Conservation (phyloP, 345 rosid genomes). For the Eucalyptus cloeziana region DNA sequence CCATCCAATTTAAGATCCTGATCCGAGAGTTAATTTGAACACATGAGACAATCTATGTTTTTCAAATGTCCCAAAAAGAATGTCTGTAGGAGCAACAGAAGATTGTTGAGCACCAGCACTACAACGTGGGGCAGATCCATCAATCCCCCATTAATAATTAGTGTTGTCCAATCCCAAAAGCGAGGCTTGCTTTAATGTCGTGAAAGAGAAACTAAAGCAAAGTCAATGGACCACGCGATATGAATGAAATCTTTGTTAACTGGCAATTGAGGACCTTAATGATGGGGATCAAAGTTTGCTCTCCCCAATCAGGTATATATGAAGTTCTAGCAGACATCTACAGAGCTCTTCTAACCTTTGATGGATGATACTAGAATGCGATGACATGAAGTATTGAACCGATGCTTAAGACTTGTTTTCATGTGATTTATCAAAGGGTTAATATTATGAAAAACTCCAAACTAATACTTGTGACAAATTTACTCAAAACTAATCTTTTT, state of each 20-base stretch:
- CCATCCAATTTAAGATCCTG: neutral
- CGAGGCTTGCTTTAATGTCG: neutral
- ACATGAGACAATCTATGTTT: neutral
- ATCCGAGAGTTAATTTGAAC: neutral
- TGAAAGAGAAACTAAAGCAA: neutral
- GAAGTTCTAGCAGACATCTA: neutral
- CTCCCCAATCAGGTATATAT: neutral
- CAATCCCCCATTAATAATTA: neutral
- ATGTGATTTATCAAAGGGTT: neutral
- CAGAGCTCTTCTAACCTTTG: neutral
- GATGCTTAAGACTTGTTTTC: neutral
- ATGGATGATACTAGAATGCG: neutral
- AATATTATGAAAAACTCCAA: too few species aligned
- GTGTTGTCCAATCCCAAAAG: neutral
- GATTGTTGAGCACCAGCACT: neutral
- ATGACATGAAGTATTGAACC: neutral
- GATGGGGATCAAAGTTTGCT: neutral
- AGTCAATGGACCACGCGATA: neutral
- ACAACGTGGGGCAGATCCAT: neutral
- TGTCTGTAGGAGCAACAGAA: neutral
- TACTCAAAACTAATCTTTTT: too few species aligned
- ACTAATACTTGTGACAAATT: too few species aligned
- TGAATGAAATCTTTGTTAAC: neutral
- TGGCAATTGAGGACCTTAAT: neutral
- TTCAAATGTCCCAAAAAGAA: neutral